phyloP scores from a whole-genome alignment of 805 yeast species.

The Ogataea siamensis region DNA sequence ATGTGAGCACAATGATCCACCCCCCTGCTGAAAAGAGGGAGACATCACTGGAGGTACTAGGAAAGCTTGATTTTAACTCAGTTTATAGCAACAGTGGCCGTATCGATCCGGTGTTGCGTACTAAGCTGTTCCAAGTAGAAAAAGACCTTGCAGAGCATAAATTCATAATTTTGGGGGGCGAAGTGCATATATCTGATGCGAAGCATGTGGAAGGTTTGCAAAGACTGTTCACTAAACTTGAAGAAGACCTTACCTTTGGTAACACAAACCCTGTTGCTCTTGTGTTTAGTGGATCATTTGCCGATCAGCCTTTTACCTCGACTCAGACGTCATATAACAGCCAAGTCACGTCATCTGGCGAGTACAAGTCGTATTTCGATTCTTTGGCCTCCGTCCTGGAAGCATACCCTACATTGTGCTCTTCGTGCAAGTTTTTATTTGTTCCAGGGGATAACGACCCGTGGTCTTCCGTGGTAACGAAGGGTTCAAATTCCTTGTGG shows the following conservation, averaged over 20 bases:
- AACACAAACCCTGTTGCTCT: constrained; percentile 56
- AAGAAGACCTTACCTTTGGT: constrained; percentile 42
- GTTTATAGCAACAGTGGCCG: constrained; percentile 38
- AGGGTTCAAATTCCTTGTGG: constrained; percentile 60
- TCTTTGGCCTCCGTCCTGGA: constrained; percentile 64
- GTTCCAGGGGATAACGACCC: constrained; percentile 94
- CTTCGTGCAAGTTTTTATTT: constrained; percentile 58
- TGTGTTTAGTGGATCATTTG: constrained; percentile 81
- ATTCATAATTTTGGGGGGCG: constrained; percentile 71
- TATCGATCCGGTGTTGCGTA: constrained; percentile 58
- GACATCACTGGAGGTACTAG: constrained; percentile 64
- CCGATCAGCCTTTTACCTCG: constrained; percentile 60
- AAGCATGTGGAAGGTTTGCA: constrained; percentile 60
- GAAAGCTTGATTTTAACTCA: constrained; percentile 64
- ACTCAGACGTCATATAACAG: constrained; percentile 48
- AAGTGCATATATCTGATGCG: constrained; percentile 62
- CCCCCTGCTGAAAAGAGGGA: constrained; percentile 85
- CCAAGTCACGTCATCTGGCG: constrained; percentile 48
- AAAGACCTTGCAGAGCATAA: constrained; percentile 53
- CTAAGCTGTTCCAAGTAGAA: constrained; percentile 56
- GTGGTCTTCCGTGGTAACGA: constrained; percentile 73
- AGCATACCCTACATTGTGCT: constrained; percentile 52
- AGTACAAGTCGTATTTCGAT: constrained; percentile 70
- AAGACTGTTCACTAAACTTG: constrained; percentile 56
- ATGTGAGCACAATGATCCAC: constrained; percentile 73